Evolutionary conservation across 768 basidiomycete genomes (phyloP).

Genomic region (Cyclocybe aegerita): DNA sequence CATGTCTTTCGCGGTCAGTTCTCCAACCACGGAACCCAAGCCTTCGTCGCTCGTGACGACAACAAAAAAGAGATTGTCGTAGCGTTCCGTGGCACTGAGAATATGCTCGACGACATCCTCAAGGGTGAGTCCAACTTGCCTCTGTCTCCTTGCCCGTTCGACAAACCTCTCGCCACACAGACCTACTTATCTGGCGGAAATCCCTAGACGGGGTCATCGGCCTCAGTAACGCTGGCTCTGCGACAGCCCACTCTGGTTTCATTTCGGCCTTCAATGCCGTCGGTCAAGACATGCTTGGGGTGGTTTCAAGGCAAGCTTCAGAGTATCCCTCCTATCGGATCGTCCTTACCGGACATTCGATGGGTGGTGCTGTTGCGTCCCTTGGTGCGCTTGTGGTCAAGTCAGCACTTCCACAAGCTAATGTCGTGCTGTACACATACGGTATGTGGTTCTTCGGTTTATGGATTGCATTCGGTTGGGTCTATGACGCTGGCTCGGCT

Average conservation of each 20-base stretch:
- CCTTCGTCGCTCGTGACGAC: no score
- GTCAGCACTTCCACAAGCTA: slow-evolving; percentile 22
- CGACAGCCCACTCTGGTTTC: slow-evolving; percentile 29
- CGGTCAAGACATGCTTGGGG: slow-evolving; percentile 19
- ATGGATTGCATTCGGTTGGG: not conserved
- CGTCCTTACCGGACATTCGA: slow-evolving; percentile 32
- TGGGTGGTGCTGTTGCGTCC: slow-evolving; percentile 36
- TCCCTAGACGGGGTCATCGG: slow-evolving; percentile 29
- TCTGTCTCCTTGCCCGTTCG: slow-evolving; percentile 11
- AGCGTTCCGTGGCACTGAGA: no score
- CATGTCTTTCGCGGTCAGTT: no score
- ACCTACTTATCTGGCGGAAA: slow-evolving; percentile 27
- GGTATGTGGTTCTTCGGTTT: no score
- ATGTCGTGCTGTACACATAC: slow-evolving; percentile 40
- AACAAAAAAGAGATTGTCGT: no score
- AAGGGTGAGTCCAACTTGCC: slow-evolving; percentile 32
- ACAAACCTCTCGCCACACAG: slow-evolving; percentile 10
- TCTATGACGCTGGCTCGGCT: not conserved
- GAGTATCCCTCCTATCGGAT: slow-evolving; percentile 27
- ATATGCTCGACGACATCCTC: no score
- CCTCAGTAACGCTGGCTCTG: slow-evolving; percentile 19
- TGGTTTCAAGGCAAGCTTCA: slow-evolving; percentile 18
- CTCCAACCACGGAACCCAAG: no score
- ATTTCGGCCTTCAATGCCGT: slow-evolving; percentile 28
- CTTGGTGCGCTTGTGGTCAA: no score